phyloP scores from a whole-genome alignment of 2,329 filamentous ascomycete species.

The Cladorrhinum sp. region DNA sequence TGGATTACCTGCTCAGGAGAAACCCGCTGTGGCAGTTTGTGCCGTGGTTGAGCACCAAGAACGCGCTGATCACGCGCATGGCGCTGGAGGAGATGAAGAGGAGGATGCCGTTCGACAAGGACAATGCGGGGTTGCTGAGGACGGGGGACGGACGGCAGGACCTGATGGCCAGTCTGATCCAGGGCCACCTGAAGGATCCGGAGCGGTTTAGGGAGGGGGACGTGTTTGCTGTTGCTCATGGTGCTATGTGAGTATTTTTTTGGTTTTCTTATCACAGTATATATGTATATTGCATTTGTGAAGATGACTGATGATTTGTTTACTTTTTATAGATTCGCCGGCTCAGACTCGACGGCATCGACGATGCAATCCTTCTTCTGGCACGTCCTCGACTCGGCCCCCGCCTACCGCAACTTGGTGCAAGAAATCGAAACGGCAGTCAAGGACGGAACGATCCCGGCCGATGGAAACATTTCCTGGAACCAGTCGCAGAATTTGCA shows the following conservation, averaged over 20 bases:
- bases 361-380: conserved; percentile 58
- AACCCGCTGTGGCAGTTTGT: conserved; percentile 48
- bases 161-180: conserved; percentile 49
- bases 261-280: background rate
- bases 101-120: conserved; percentile 45
- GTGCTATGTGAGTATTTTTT: conserved; percentile 46
- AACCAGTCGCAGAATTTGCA: conserved; percentile 46
- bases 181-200: conserved; percentile 50
- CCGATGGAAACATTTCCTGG: conserved; percentile 46
- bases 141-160: conserved; percentile 47
- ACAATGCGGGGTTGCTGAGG: conserved; percentile 40
- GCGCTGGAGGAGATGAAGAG: conserved; percentile 49
- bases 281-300: too few relatives aligned
- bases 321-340: conserved; percentile 46
- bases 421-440: conserved; percentile 46
- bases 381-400: conserved; percentile 44
- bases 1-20: conserved; percentile 46
- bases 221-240: conserved; percentile 56
- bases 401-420: conserved; percentile 39
- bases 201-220: conserved; percentile 48
- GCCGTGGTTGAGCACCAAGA: conserved; percentile 47
- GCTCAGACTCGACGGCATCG: conserved; percentile 59
- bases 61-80: conserved; percentile 47
- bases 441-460: conserved; percentile 32
- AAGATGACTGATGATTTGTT: background rate